phyloP scores from a whole-genome alignment of 768 basidiomycete genomes.

The Boletus pseudo-olivaceus region DNA sequence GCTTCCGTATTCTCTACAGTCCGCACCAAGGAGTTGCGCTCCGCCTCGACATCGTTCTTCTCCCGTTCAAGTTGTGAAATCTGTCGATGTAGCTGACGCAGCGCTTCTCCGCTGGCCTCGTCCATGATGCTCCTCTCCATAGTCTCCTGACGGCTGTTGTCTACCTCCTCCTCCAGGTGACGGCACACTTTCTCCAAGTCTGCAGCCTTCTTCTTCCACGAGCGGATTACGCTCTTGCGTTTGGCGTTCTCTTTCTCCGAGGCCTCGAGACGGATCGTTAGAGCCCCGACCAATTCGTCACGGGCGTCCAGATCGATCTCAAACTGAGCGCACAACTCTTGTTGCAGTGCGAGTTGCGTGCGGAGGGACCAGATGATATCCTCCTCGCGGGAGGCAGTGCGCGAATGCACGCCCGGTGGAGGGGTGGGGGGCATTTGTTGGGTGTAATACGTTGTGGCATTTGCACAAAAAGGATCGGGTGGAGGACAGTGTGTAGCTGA shows the following conservation, averaged over 20 bases:
- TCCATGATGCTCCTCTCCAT: constrained; percentile 82
- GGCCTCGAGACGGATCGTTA: constrained; percentile 50
- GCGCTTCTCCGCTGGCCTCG: constrained; percentile 72
- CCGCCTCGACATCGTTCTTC: constrained; percentile 46
- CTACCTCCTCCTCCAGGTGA: constrained; percentile 81
- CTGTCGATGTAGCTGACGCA: constrained; percentile 76
- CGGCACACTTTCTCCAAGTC: constrained; percentile 69
- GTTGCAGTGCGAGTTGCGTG: constrained; percentile 71
- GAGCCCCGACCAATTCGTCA: constrained; percentile 65
- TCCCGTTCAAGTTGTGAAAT: constrained; percentile 75
- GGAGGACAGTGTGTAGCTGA: constrained; percentile 37
- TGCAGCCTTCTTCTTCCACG: constrained; percentile 74
- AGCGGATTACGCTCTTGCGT: constrained; percentile 48
- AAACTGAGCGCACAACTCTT: constrained; percentile 71
- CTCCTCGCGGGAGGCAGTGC: constrained; percentile 68
- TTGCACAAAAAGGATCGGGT: constrained; percentile 71
- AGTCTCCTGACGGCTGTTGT: constrained; percentile 76
- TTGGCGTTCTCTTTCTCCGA: constrained; percentile 63
- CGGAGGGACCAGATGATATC: constrained; percentile 68
- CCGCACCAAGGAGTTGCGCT: too few relatives aligned
- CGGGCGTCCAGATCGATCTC: constrained; percentile 71
- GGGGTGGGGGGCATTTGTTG: constrained; percentile 70
- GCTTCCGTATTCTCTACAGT: too few relatives aligned
- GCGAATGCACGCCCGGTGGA: constrained; percentile 46
- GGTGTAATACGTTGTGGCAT: constrained; percentile 75